Evolutionary conservation across 2,329 filamentous ascomycete species (phyloP).

Genomic region (Penicillium sp.): DNA sequence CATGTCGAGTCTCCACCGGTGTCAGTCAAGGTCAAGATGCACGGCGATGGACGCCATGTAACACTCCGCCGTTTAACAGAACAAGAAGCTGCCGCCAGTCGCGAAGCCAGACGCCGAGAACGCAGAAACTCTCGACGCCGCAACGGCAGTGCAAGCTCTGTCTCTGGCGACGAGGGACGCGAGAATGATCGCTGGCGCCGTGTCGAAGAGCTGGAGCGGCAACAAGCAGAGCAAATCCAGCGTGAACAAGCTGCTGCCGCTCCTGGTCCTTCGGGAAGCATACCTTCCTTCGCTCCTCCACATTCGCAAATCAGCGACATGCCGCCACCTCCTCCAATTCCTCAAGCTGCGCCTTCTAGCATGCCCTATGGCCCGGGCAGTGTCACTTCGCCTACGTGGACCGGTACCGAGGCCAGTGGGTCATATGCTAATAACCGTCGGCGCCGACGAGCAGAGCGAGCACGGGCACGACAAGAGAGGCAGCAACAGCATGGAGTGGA

Average conservation of each 20-base stretch:
- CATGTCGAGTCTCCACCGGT: slow-evolving; percentile 62
- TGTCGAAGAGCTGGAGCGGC: slow-evolving; percentile 54
- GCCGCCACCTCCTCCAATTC: slow-evolving; percentile 35
- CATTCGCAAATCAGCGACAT: slow-evolving; percentile 31
- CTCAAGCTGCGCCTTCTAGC: slow-evolving; percentile 41
- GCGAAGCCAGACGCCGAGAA: slow-evolving; percentile 57
- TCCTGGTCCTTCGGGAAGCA: slow-evolving; percentile 29
- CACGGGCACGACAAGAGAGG: slow-evolving; percentile 50
- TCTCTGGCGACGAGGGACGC: slow-evolving; percentile 46
- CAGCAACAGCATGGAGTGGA: slow-evolving; percentile 51
- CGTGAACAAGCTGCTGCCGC: slow-evolving; percentile 41
- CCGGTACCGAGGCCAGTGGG: slow-evolving; percentile 53
- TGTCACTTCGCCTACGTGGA: slow-evolving; percentile 48
- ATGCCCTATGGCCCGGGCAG: slow-evolving; percentile 47
- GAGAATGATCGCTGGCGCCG: slow-evolving; percentile 51
- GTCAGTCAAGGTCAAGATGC: slow-evolving; percentile 68
- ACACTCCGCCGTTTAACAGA: slow-evolving; percentile 65
- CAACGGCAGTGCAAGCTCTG: slow-evolving; percentile 45
- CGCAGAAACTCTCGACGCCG: slow-evolving; percentile 46
- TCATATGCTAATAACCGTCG: slow-evolving; percentile 60
- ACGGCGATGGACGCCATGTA: slow-evolving; percentile 66
- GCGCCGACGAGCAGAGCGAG: slow-evolving; percentile 58
- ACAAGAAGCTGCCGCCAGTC: slow-evolving; percentile 65
- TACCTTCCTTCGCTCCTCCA: slow-evolving; percentile 29
- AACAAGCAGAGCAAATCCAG: slow-evolving; percentile 49